Percentiles rank a stretch among this genome's conserved stretches.
Conservation (phyloP, 345 rosid species). For the Hibiscus syriacus region DNA sequence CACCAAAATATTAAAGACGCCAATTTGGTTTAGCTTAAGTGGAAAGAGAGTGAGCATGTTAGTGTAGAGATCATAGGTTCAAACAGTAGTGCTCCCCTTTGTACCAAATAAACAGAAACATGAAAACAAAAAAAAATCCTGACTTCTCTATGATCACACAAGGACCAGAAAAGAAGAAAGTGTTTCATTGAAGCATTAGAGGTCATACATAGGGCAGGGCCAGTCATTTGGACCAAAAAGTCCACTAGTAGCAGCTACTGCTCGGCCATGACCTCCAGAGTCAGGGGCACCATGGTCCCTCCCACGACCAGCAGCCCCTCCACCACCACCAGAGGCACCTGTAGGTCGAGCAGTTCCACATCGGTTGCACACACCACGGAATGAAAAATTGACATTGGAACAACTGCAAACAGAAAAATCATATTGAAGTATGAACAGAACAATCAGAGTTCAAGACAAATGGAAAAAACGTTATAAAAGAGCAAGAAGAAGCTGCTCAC, state of each 20-base stretch:
- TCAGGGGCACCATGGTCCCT: conserved; percentile 66
- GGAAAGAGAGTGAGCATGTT: neutral
- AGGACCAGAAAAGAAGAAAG: neutral
- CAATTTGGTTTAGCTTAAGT: neutral
- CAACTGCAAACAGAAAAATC: conserved; percentile 55
- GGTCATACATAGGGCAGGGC: conserved; percentile 95
- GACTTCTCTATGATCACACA: neutral
- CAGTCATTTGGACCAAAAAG: conserved; percentile 99
- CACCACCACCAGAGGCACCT: conserved; percentile 70
- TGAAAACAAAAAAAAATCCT: neutral
- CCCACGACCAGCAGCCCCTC: conserved; percentile 77
- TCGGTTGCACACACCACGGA: conserved; percentile 97
- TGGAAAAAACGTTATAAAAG: conserved; percentile 21
- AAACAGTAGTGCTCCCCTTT: neutral
- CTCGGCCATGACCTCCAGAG: conserved; percentile 40
- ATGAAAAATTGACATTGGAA: conserved; percentile 91
- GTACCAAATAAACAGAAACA: neutral
- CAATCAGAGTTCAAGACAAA: neutral
- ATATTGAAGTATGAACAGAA: conserved; percentile 9
- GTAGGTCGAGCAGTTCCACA: conserved; percentile 95
- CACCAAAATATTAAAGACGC: neutral
- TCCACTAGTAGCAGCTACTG: conserved; percentile 53
- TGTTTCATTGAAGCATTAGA: conserved; percentile 1
- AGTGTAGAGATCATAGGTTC: neutral
- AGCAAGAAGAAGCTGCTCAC: conserved; percentile 97